Conservation (phyloP, 2,329 filamentous ascomycete genomes). For the Lasiodiplodia sp. region DNA sequence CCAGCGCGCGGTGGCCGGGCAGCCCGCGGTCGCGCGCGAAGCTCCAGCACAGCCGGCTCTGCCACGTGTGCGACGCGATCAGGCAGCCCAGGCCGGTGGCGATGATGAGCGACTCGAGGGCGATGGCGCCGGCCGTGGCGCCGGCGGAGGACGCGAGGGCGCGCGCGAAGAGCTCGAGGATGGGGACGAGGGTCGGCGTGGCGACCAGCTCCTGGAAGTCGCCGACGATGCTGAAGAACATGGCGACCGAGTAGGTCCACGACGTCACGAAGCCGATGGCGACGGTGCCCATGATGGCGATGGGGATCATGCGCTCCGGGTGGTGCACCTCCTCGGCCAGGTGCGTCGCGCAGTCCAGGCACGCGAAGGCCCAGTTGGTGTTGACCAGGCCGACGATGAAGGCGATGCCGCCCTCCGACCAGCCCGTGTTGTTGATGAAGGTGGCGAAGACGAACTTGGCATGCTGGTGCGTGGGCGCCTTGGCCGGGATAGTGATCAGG, state of each 20-base stretch:
- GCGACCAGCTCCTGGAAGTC: conserved; percentile 52
- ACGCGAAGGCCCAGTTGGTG: conserved; percentile 60
- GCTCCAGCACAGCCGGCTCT: conserved; percentile 60
- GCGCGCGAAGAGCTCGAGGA: conserved; percentile 57
- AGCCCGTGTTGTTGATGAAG: conserved; percentile 61
- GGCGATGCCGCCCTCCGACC: conserved; percentile 55
- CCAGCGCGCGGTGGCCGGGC: conserved; percentile 52
- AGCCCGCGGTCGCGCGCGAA: conserved; percentile 61
- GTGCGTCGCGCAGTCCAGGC: conserved; percentile 59
- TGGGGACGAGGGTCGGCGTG: conserved; percentile 54
- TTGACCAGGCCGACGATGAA: conserved; percentile 62
- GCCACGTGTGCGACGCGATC: conserved; percentile 59
- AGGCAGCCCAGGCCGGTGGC: conserved; percentile 57
- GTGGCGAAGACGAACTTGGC: conserved; percentile 60
- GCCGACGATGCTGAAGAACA: conserved; percentile 60
- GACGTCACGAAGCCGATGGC: conserved; percentile 58
- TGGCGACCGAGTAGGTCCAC: conserved; percentile 57
- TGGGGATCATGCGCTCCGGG: conserved; percentile 57
- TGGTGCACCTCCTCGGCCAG: conserved; percentile 59
- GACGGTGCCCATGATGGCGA: conserved; percentile 59
- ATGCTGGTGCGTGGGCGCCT: conserved; percentile 52
- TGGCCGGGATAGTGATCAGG: conserved; percentile 56
- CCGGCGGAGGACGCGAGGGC: conserved; percentile 41
- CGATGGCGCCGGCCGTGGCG: conserved; percentile 55
- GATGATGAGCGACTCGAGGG: conserved; percentile 56